Conservation (phyloP, 2,329 filamentous ascomycete genomes). For the Cryoendolithus antarcticus region DNA sequence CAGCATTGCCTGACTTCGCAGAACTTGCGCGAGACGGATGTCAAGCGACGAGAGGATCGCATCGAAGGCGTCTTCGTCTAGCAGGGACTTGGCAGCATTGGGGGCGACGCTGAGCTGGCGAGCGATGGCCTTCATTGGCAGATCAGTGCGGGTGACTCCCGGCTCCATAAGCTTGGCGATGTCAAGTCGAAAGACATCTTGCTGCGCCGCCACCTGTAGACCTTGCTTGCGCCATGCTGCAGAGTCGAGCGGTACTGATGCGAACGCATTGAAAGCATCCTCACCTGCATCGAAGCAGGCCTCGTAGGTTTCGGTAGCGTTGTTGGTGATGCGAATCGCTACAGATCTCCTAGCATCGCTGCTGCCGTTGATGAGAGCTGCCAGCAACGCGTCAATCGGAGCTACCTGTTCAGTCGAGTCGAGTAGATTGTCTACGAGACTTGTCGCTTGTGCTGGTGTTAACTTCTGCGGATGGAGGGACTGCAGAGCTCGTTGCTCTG, state of each 20-base stretch:
- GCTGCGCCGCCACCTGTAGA: constrained; percentile 33
- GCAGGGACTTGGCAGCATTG: constrained; percentile 49
- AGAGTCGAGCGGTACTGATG: constrained; percentile 30
- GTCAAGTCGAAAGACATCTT: constrained; percentile 60
- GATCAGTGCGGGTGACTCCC: constrained; percentile 58
- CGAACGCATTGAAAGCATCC: constrained; percentile 32
- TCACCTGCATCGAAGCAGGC: constrained; percentile 33
- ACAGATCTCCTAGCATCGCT: constrained; percentile 28
- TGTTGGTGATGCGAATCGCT: constrained; percentile 24
- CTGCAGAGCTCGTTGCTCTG: too few relatives aligned
- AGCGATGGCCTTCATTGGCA: constrained; percentile 48
- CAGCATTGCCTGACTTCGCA: constrained; percentile 71
- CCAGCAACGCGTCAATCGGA: constrained; percentile 28
- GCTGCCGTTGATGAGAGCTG: constrained; percentile 17
- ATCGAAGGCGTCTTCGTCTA: constrained; percentile 67
- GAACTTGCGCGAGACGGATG: constrained; percentile 59
- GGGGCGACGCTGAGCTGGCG: constrained; percentile 43
- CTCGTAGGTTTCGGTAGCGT: constrained; percentile 31
- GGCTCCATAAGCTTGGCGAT: constrained; percentile 85
- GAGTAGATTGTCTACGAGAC: too few relatives aligned
- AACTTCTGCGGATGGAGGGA: too few relatives aligned
- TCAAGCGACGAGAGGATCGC: constrained; percentile 80
- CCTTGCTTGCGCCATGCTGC: constrained; percentile 29
- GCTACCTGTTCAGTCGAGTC: constrained; percentile 21
- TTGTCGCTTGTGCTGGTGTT: too few relatives aligned